phyloP scores from a whole-genome alignment of 2,329 filamentous ascomycete species.

The Capronia americana region DNA sequence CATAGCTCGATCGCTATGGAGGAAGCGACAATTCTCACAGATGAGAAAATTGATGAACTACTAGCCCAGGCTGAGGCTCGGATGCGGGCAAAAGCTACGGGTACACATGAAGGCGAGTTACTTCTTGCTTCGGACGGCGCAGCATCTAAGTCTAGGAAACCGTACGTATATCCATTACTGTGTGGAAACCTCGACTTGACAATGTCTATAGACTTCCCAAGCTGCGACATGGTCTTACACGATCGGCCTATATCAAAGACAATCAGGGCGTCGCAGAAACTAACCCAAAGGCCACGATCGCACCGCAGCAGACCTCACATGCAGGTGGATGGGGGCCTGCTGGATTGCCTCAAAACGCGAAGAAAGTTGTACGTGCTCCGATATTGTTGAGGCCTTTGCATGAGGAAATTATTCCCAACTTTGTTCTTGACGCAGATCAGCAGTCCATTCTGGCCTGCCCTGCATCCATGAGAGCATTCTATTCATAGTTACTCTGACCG shows the following conservation, averaged over 20 bases:
- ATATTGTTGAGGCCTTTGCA: slow-evolving; percentile 40
- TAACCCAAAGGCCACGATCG: slow-evolving; percentile 58
- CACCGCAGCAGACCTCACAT: slow-evolving; percentile 53
- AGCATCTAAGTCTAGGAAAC: slow-evolving; percentile 23
- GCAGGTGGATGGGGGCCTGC: slow-evolving; percentile 60
- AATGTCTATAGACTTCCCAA: slow-evolving; percentile 31
- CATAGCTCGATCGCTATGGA: slow-evolving; percentile 1
- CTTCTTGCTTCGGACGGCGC: slow-evolving; percentile 23
- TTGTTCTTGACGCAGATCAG: slow-evolving; percentile 73
- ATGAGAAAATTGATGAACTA: slow-evolving; percentile 68
- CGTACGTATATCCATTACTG: slow-evolving; percentile 30
- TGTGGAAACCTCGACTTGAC: slow-evolving; percentile 37
- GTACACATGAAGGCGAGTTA: slow-evolving; percentile 36
- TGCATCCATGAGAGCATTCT: slow-evolving; percentile 71
- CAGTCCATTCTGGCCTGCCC: slow-evolving; percentile 80
- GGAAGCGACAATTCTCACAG: slow-evolving; percentile 42
- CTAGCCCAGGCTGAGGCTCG: slow-evolving; percentile 68
- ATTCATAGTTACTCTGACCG: slow-evolving; percentile 76
- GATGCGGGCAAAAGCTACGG: slow-evolving; percentile 47
- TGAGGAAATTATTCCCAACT: slow-evolving; percentile 78
- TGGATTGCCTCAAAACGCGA: slow-evolving; percentile 59
- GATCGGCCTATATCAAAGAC: slow-evolving; percentile 45
- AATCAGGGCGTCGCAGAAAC: slow-evolving; percentile 60
- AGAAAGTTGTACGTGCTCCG: slow-evolving; percentile 57
- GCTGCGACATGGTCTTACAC: slow-evolving; percentile 34